phyloP scores from a whole-genome alignment of 1,284 basidiomycete species.

The Meira nashicola region DNA sequence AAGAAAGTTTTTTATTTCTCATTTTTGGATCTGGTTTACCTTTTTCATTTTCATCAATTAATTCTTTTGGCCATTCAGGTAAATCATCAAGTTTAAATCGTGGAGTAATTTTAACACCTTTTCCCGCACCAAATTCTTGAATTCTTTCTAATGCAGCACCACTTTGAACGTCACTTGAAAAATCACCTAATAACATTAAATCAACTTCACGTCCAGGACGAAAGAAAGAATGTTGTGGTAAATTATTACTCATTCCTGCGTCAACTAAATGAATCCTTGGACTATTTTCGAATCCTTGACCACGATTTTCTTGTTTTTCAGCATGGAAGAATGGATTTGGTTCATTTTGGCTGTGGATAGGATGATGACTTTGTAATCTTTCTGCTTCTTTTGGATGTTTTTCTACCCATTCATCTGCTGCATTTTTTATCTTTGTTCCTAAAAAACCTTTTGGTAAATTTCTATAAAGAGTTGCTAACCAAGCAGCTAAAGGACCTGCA shows the following conservation, averaged over 20 bases:
- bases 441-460: slow-evolving; percentile 29
- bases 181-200: slow-evolving; percentile 46
- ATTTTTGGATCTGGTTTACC: neutral
- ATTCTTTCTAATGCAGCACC: slow-evolving; percentile 41
- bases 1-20: neutral
- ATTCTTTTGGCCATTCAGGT: slow-evolving; percentile 1
- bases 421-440: slow-evolving; percentile 7
- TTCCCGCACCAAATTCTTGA: slow-evolving; percentile 42
- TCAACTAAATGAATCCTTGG: slow-evolving; percentile 34
- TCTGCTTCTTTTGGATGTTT: slow-evolving; percentile 15
- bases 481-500: slow-evolving; percentile 46
- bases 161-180: slow-evolving; percentile 46
- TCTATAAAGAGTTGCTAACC: slow-evolving; percentile 41
- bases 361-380: slow-evolving; percentile 19
- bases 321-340: slow-evolving; percentile 21
- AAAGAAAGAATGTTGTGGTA: slow-evolving; percentile 42
- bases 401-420: slow-evolving; percentile 14
- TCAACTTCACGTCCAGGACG: slow-evolving; percentile 34
- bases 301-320: slow-evolving; percentile 9
- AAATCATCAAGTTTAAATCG: neutral
- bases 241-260: slow-evolving; percentile 47
- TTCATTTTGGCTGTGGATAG: slow-evolving; percentile 23
- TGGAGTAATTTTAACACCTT: neutral
- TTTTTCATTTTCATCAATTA: neutral
- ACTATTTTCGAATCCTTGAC: slow-evolving; percentile 24